Percentiles rank a stretch among this genome's conserved stretches.
Evolutionary conservation across 1,284 basidiomycete genomes (phyloP).

Genomic region (Singerocomus rubriflavus): DNA sequence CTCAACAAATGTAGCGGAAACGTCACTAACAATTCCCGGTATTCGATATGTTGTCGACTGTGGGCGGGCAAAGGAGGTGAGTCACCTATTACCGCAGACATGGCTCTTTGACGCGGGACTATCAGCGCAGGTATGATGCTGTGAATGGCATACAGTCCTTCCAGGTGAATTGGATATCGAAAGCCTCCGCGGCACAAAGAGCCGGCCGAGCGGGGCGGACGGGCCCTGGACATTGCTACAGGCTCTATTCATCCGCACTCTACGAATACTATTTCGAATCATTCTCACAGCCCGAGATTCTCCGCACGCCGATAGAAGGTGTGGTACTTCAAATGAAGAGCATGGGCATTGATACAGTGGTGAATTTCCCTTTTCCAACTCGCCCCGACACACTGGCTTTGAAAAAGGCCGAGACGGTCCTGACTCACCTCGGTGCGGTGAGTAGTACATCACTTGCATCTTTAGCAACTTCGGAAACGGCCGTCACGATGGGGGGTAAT

Average conservation of each 20-base stretch:
- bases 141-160: slow-evolving; percentile 94
- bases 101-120: slow-evolving; percentile 5
- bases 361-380: slow-evolving; percentile 98
- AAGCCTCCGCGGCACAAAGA: slow-evolving; percentile 94
- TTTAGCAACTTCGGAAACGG: slow-evolving; percentile 18
- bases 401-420: slow-evolving; percentile 77
- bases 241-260: slow-evolving; percentile 86
- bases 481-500: slow-evolving; percentile 45
- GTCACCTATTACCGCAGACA: slow-evolving; percentile 10
- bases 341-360: slow-evolving; percentile 96
- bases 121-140: slow-evolving; percentile 94
- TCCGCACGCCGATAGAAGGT: slow-evolving; percentile 95
- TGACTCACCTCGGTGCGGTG: slow-evolving; percentile 85
- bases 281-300: slow-evolving; percentile 90
- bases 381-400: slow-evolving; percentile 84
- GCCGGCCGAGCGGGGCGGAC: slow-evolving; percentile 96
- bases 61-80: slow-evolving; percentile 93
- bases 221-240: slow-evolving; percentile 91
- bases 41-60: slow-evolving; percentile 97
- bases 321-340: slow-evolving; percentile 98
- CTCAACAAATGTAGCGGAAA: slow-evolving; percentile 98
- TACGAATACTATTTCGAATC: slow-evolving; percentile 91
- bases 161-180: slow-evolving; percentile 94
- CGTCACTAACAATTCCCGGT: slow-evolving; percentile 95
- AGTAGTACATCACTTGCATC: slow-evolving; percentile 38